A percentile compares a stretch with the other conserved stretches of the same genome.
phyloP scores from a whole-genome alignment of 1,139 yeast species.

The Geotrichum candidum region DNA sequence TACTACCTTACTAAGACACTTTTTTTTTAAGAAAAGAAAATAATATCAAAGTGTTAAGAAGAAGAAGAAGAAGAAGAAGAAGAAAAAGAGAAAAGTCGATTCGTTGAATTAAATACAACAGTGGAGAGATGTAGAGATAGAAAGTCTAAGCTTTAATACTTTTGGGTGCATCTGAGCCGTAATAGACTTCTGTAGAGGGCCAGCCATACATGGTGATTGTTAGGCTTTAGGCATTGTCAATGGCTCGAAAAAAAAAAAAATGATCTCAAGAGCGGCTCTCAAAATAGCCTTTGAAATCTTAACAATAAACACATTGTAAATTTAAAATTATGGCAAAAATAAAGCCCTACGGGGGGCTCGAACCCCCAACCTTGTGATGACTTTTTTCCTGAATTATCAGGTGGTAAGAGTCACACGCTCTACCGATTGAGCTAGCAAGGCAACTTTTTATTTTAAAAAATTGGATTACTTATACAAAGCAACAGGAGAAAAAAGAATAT shows the following conservation, averaged over 20 bases:
- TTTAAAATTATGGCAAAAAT: background rate
- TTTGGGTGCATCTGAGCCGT: background rate
- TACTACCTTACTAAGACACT: background rate
- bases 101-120: background rate
- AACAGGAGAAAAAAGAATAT: no score
- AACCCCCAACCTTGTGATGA: slow-evolving; percentile 11
- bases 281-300: background rate
- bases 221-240: background rate
- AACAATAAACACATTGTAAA: no score
- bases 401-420: slow-evolving; percentile 8
- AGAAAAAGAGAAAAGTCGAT: background rate
- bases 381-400: background rate
- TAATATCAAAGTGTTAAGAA: background rate
- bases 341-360: slow-evolving; percentile 10
- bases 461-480: background rate
- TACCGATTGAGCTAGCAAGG: slow-evolving; percentile 10
- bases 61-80: background rate
- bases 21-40: background rate
- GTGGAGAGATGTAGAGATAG: background rate
- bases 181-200: background rate
- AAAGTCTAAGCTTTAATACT: background rate
- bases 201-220: background rate
- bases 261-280: background rate
- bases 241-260: background rate
- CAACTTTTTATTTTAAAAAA: background rate